phyloP scores from a whole-genome alignment of 2,329 filamentous ascomycete species.

The Paecilomyces variotii region DNA sequence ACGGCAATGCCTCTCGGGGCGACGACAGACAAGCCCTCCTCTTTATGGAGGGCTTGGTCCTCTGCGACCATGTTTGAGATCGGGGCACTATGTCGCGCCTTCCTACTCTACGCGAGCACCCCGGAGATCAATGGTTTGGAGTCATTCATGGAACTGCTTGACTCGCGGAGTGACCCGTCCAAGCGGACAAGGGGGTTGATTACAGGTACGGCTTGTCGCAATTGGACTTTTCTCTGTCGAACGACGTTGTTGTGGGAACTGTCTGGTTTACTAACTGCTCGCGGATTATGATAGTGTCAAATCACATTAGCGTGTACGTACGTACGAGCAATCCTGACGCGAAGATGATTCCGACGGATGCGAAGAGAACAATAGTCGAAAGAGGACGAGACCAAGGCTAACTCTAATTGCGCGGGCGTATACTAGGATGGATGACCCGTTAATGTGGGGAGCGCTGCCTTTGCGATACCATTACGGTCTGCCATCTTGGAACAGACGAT shows the following conservation, averaged over 20 bases:
- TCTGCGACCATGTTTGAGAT: constrained; percentile 65
- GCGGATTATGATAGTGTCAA: constrained; percentile 56
- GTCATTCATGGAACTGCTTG: constrained; percentile 65
- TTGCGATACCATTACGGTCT: constrained; percentile 63
- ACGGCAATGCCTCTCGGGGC: constrained; percentile 32
- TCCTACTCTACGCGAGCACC: constrained; percentile 65
- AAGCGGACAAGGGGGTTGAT: constrained; percentile 68
- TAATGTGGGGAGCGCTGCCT: constrained; percentile 87
- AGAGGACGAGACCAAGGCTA: constrained; percentile 15
- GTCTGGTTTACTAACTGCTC: constrained; percentile 2
- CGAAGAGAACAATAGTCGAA: constrained; percentile 2
- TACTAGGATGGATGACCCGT: constrained; percentile 77
- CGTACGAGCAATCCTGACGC: constrained; percentile 17
- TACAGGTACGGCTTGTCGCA: constrained; percentile 54
- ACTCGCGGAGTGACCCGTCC: constrained; percentile 60
- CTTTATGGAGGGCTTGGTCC: constrained; percentile 63
- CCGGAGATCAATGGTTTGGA: constrained; percentile 72
- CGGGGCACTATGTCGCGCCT: constrained; percentile 61
- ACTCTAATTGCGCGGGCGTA: constrained; percentile 15
- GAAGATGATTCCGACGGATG: constrained; percentile 11
- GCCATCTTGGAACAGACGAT: constrained; percentile 61
- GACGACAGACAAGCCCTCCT: constrained; percentile 36
- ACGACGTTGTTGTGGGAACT: constrained; percentile 4
- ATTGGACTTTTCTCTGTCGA: not conserved
- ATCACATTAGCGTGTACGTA: constrained; percentile 82